These are phyloP conservation scores for Phanerochaete sordida DNA, from an alignment of 768 basidiomycete species.

Conservation along the genomic window DNA sequence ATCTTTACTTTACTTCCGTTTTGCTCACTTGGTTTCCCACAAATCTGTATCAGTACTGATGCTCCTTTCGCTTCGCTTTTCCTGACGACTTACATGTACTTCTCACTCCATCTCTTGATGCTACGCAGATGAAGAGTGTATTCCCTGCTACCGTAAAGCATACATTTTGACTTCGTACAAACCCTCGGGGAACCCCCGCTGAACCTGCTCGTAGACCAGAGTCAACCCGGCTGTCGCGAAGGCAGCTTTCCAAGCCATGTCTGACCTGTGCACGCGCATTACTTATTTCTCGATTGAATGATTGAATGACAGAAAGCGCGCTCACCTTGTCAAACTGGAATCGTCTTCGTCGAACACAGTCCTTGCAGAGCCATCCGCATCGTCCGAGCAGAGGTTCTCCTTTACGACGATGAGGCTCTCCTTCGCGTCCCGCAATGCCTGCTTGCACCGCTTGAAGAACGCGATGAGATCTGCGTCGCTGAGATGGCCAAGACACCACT, in stretches of 20 bases:
- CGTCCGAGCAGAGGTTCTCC: conserved; percentile 80
- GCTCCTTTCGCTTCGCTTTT: background rate
- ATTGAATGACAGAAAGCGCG: background rate
- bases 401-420: conserved; percentile 80
- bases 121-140: background rate
- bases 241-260: conserved; percentile 72
- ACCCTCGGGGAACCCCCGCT: conserved; percentile 79
- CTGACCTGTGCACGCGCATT: conserved; percentile 55
- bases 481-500: conserved; percentile 95
- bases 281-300: background rate
- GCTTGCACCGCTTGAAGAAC: conserved; percentile 66
- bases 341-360: conserved; percentile 80
- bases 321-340: conserved; percentile 84
- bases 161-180: conserved; percentile 88
- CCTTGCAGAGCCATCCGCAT: conserved; percentile 42
- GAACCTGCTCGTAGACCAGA: conserved; percentile 70
- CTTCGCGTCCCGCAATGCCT: conserved; percentile 49
- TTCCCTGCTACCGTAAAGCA: conserved; percentile 38
- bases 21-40: background rate
- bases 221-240: conserved; percentile 73
- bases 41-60: conserved; percentile 1
- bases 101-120: background rate
- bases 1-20: background rate
- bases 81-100: background rate
- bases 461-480: conserved; percentile 69